Base-by-base conservation (phyloP, 2,329 filamentous ascomycete species). In the Colletotrichum lentis region DNA sequence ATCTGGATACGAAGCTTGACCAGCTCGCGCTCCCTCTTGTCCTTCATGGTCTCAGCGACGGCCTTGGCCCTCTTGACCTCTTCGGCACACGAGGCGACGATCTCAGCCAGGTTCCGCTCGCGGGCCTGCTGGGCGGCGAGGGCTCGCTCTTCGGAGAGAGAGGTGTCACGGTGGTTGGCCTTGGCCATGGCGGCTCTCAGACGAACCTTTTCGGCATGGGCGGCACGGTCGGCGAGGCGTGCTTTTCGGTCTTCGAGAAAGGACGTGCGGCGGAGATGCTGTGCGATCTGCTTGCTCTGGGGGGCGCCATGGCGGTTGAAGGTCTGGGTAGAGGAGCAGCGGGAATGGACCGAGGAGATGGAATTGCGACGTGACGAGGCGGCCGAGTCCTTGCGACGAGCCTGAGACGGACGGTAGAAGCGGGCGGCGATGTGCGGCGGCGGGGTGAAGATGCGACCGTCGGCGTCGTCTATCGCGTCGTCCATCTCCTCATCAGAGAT, bases 61-160 rank as follows among this genome's bases (percentile, higher is more conserved):
- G 91, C 90, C 82, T 95, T 95, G 60, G 92, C 92, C 71, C 91
- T 86, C 75, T 91, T 89, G 18, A 96, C 92, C 76, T 96, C 92
- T 77, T 94, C 92, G 22, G 92, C 92, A 75, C 92, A 95, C 69
- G 88, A 86, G 56, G 92, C 91, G 4, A 92, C 91, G 50, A 95
- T 94, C 76, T 94, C 92, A 10, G 91, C 92, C 20, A 96, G 80
- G 73, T 94, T 93, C 73, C 91, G 91, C 80, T 95, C 91, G 66
- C 93, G 86, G 1, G 92, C 90, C 71, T 93, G 86, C 70, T 93
- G 89, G 5, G 92, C 92, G 6, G 92, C 92, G 67, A 94, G 80
- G 3, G 92, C 91, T 58, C 90, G 85, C 77, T 94, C 91, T 76
- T 95, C 92, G 52, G 89, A 91, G 62, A 88, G 84, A 2, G 86